These are phyloP conservation scores for Sclerospora graminicola DNA, from an alignment of 352 stramenopile genomes.

Conservation along the genomic window DNA sequence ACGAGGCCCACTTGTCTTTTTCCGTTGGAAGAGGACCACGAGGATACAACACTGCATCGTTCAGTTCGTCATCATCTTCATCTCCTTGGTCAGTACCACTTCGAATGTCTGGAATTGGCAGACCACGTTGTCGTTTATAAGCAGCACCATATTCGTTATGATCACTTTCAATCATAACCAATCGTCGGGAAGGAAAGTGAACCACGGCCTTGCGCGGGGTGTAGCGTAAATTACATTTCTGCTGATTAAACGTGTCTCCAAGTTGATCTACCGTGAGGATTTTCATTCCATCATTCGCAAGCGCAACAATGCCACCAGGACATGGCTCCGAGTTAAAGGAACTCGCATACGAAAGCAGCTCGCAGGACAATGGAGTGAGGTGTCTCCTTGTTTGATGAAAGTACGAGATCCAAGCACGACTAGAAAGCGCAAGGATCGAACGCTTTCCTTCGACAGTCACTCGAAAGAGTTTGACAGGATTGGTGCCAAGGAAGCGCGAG, in stretches of 20 bases:
- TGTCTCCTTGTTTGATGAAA: conserved; percentile 86
- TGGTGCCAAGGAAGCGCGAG: conserved; percentile 91
- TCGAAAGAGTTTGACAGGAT: conserved; percentile 93
- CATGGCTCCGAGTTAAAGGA: conserved; percentile 95
- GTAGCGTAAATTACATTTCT: conserved; percentile 92
- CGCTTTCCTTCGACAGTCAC: conserved; percentile 83
- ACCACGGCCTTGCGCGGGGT: conserved; percentile 94
- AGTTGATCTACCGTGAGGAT: conserved; percentile 95
- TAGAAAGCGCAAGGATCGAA: conserved; percentile 92
- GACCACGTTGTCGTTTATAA: conserved; percentile 80
- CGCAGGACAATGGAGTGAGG: conserved; percentile 93
- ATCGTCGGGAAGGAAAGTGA: conserved; percentile 71
- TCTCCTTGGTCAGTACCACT: conserved; percentile 38
- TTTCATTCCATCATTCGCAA: conserved; percentile 92
- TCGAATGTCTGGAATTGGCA: conserved; percentile 51
- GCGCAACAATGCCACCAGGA: conserved; percentile 93
- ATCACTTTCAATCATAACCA: conserved; percentile 97
- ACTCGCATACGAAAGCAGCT: conserved; percentile 90
- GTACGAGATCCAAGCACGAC: conserved; percentile 94
- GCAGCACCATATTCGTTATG: conserved; percentile 92
- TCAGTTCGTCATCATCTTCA: conserved; percentile 82
- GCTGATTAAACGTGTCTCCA: conserved; percentile 96
- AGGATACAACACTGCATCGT: conserved; percentile 61
- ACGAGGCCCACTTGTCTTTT: conserved; percentile 92
- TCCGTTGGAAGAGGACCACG: conserved; percentile 46